Conservation (phyloP, 2,329 filamentous ascomycete species). For the Lecanoromycetidae sp. region DNA sequence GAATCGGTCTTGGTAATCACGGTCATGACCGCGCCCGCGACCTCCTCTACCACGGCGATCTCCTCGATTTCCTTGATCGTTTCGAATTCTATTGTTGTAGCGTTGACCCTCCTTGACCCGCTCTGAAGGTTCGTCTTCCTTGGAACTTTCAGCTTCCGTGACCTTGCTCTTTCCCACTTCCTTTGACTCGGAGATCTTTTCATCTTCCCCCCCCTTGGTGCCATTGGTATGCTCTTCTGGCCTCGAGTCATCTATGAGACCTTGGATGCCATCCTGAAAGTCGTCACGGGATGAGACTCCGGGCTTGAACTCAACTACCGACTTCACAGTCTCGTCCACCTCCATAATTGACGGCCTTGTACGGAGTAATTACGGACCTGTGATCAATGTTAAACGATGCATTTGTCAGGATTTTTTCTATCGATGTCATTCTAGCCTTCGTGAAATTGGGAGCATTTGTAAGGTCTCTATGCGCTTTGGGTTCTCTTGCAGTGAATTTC, state of each 20-base stretch:
- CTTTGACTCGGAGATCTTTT: neutral
- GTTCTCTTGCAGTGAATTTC: too few species aligned
- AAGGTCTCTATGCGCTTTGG: too few species aligned
- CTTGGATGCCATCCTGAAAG: neutral
- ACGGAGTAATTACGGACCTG: too few species aligned
- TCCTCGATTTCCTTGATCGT: slow-evolving; percentile 2
- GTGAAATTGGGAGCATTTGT: too few species aligned
- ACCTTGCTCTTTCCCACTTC: neutral
- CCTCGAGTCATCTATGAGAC: neutral
- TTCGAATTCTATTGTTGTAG: slow-evolving; percentile 15
- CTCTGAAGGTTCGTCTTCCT: slow-evolving; percentile 5
- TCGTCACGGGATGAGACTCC: neutral
- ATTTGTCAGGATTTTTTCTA: too few species aligned
- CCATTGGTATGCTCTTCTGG: neutral
- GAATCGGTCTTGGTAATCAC: too few species aligned
- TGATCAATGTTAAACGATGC: too few species aligned
- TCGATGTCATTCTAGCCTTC: too few species aligned
- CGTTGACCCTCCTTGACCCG: slow-evolving; percentile 14
- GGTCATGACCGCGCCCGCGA: too few species aligned
- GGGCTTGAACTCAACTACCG: neutral
- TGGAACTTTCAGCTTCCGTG: neutral
- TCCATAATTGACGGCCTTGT: neutral
- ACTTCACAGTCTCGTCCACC: neutral
- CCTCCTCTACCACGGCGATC: slow-evolving; percentile 1
- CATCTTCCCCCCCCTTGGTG: neutral